A percentile compares a stretch with the other conserved stretches of the same genome.
Conservation (phyloP, 1,139 yeast genomes). For the Geotrichum histeridarum region DNA sequence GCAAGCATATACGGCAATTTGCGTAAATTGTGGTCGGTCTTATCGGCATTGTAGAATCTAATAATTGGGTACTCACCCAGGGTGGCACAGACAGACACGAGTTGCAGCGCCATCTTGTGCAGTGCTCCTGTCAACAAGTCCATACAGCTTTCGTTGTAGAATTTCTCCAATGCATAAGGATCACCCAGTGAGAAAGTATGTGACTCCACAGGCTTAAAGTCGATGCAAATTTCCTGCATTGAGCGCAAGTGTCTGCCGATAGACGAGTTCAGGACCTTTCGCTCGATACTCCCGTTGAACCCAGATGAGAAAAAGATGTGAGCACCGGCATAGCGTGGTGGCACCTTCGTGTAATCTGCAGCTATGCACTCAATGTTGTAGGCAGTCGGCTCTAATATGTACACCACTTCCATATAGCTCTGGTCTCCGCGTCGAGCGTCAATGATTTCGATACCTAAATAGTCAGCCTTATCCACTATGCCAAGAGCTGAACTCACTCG, state of each 20-base stretch:
- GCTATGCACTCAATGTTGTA: conserved; percentile 55
- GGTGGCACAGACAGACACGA: conserved; percentile 67
- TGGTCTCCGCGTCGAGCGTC: conserved; percentile 50
- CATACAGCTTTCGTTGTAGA: conserved; percentile 62
- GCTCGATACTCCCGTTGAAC: conserved; percentile 27
- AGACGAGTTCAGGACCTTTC: conserved; percentile 28
- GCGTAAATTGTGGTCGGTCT: conserved; percentile 54
- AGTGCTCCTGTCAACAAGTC: conserved; percentile 59
- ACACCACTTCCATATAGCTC: conserved; percentile 53
- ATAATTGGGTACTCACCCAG: conserved; percentile 88
- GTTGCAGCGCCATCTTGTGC: conserved; percentile 52
- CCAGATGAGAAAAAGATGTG: conserved; percentile 57
- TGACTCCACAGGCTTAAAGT: conserved; percentile 47
- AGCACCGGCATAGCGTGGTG: conserved; percentile 55
- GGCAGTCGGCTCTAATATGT: conserved; percentile 51
- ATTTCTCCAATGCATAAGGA: conserved; percentile 58
- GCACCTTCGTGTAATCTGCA: conserved; percentile 52
- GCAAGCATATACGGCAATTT: conserved; percentile 72
- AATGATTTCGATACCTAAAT: conserved; percentile 48
- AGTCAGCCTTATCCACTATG: not conserved
- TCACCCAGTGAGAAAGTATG: conserved; percentile 44
- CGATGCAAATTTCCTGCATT: conserved; percentile 34
- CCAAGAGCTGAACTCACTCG: conserved; percentile 27
- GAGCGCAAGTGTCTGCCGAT: conserved; percentile 27
- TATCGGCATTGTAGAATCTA: conserved; percentile 44